Conservation (phyloP, 2,329 filamentous ascomycete genomes). For the Hymenoscyphus linearis region DNA sequence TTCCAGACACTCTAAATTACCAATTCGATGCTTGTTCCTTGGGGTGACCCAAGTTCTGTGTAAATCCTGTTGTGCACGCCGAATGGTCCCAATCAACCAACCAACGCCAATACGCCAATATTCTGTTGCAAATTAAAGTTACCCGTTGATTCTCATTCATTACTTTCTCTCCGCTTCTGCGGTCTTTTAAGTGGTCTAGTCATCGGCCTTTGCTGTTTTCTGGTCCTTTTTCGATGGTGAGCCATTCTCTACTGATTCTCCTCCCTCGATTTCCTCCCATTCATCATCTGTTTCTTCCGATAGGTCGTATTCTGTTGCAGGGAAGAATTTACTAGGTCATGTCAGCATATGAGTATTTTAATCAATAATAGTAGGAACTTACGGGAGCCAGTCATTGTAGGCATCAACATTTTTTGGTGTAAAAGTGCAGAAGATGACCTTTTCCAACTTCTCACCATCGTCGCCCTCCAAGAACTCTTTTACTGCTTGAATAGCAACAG, state of each 20-base stretch:
- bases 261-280: conserved; percentile 27
- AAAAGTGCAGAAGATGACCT: conserved; percentile 83
- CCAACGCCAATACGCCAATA: neutral
- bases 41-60: neutral
- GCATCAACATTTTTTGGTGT: conserved; percentile 68
- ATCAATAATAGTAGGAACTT: conserved; percentile 37
- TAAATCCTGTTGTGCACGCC: neutral
- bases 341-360: neutral
- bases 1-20: neutral
- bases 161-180: neutral
- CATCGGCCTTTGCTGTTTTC: neutral
- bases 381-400: conserved; percentile 71
- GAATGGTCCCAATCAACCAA: neutral
- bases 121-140: neutral
- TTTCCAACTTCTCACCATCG: conserved; percentile 51
- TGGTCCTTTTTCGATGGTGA: conserved; percentile 12
- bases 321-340: conserved; percentile 39
- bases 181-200: conserved; percentile 21
- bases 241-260: conserved; percentile 24
- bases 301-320: conserved; percentile 34
- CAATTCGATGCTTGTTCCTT: neutral
- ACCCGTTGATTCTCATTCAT: neutral
- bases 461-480: conserved; percentile 48
- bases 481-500: conserved; percentile 59
- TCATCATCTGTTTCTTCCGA: conserved; percentile 16